Evolutionary conservation across 140 eudicot genomes (phyloP).

Genomic region (Ambrosia hybrid): DNA sequence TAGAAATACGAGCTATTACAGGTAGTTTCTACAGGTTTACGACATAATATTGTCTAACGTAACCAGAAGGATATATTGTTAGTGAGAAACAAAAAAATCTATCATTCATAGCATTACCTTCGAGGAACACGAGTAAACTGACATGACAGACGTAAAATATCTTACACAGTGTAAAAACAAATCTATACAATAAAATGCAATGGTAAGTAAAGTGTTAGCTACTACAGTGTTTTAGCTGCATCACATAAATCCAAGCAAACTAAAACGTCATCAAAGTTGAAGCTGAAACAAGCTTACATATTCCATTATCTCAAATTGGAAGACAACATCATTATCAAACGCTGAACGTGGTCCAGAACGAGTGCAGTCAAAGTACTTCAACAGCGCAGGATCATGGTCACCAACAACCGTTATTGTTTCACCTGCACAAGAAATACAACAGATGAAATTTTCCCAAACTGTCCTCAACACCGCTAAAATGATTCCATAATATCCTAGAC

Average conservation of each 20-base stretch:
- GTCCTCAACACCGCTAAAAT: not conserved
- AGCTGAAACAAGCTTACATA: slow-evolving; percentile 52
- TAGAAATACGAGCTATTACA: too few species aligned
- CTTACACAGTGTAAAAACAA: not conserved
- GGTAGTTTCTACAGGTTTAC: not conserved
- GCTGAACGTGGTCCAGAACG: slow-evolving; percentile 99
- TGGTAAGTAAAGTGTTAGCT: slow-evolving; percentile 9
- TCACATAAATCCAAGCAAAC: slow-evolving; percentile 2
- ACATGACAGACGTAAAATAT: too few species aligned
- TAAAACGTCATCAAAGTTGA: not conserved
- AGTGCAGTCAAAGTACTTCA: slow-evolving; percentile 89
- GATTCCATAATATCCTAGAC: not conserved
- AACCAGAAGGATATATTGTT: not conserved
- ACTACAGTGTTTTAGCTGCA: slow-evolving; percentile 6
- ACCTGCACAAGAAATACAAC: slow-evolving; percentile 45
- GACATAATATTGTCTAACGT: not conserved
- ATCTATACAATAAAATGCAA: not conserved
- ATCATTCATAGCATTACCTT: too few species aligned
- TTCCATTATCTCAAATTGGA: slow-evolving; percentile 97
- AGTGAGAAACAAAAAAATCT: not conserved
- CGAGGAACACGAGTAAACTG: too few species aligned
- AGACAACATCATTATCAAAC: slow-evolving; percentile 83
- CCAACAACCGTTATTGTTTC: slow-evolving; percentile 91
- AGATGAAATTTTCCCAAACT: not conserved
- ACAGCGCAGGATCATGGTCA: slow-evolving; percentile 77